Conservation (phyloP, 148 eudicot genomes). For the Camellia granthamiana region DNA sequence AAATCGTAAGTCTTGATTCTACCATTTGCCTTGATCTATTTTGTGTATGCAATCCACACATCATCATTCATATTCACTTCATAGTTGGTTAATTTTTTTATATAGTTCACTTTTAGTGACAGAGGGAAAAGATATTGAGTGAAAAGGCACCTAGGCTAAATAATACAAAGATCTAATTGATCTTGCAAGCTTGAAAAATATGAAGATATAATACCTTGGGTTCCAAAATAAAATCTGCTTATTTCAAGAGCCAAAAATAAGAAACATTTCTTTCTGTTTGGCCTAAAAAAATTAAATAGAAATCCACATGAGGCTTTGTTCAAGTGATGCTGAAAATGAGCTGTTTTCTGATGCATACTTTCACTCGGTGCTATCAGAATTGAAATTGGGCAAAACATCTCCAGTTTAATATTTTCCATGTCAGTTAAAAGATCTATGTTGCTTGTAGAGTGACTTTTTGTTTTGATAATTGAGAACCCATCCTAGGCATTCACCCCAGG, state of each 20-base stretch:
- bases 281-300: neutral
- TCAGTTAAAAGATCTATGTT: neutral
- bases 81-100: neutral
- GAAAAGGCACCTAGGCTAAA: neutral
- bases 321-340: neutral
- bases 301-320: neutral
- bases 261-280: neutral
- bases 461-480: too few relatives aligned
- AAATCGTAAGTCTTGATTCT: conserved; percentile 63
- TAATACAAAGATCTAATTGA: too few relatives aligned
- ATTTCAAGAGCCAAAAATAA: neutral
- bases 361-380: neutral
- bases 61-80: neutral
- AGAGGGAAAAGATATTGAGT: neutral
- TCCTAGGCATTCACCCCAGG: too few relatives aligned
- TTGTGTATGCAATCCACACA: neutral
- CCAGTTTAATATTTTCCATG: neutral
- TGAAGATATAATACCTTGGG: neutral
- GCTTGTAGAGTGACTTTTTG: too few relatives aligned
- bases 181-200: too few relatives aligned
- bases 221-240: neutral
- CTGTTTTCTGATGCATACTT: neutral
- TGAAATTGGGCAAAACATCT: neutral
- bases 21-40: neutral
- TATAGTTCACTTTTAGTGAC: neutral